Evolutionary conservation across 768 basidiomycete species (phyloP), one percentile per base, ranked within the genome.

Genomic region (Crepidotus variabilis): DNA sequence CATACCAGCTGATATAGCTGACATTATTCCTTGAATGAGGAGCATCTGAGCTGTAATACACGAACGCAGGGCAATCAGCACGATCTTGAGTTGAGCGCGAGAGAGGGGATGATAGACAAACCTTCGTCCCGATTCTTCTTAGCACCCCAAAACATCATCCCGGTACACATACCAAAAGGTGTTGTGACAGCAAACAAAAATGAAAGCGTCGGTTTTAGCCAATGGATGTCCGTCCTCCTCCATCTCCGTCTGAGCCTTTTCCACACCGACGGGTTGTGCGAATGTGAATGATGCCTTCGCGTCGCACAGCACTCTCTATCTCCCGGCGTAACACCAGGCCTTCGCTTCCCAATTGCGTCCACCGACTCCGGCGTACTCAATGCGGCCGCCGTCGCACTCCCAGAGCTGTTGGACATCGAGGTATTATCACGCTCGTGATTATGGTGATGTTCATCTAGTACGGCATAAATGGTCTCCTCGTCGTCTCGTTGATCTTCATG

Each of bases 1-100:
- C 86, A 92, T 85, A 2, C 90, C 90, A 0, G 90, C 88, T 0
- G 87, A 90, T 32, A 91, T 75, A n/a, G 88, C 88, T 6, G 84
- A 86, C 86, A 92, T 85, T 46, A 92, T 64, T 20, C 90, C 90
- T 65, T 88, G 85, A 0, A 78, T 76, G 14, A 88, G 75, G 35
- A 75, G 70, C 67, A 86, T 72, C n/a, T 74, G 72, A 9, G 74
- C 80, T 80, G 61, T 20, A 39, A 46, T 49, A 36, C 21, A n/a
- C 18, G 34, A 22, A 47, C 13, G 9, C 28, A 21, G 51, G 45
- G 50, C 28, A 48, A 36, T 35, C 7, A 33, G 48, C 20, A 50
- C 18, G 6, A 61, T 56, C 28, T 50, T 51, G 9, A 39, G 8
- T 23, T 32, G 22, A 23, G 45, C 23, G 21, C 28, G 18, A 48